Conservation (phyloP, 1,284 basidiomycete genomes). For the Leccinum proliferum region DNA sequence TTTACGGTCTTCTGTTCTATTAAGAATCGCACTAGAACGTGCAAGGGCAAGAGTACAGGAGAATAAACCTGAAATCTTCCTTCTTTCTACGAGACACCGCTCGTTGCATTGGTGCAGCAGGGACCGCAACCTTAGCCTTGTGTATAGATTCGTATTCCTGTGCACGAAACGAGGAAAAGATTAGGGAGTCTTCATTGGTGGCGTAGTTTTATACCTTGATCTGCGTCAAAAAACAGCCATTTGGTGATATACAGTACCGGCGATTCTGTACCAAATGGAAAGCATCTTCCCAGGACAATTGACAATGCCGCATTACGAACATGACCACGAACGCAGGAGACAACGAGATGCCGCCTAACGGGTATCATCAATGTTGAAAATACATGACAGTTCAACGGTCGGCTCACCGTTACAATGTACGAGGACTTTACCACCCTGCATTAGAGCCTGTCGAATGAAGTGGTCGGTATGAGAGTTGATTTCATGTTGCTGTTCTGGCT, state of each 20-base stretch:
- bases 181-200: conserved; percentile 3
- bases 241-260: conserved; percentile 87
- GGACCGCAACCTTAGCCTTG: conserved; percentile 64
- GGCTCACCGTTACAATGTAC: conserved; percentile 86
- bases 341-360: conserved; percentile 76
- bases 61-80: conserved; percentile 43
- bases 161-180: background rate
- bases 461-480: conserved; percentile 10
- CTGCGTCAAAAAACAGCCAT: conserved; percentile 82
- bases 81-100: conserved; percentile 57
- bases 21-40: background rate
- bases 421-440: conserved; percentile 67
- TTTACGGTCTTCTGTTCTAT: conserved; percentile 50
- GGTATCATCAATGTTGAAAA: background rate
- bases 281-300: conserved; percentile 79
- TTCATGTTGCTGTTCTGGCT: too few relatives aligned
- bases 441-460: conserved; percentile 77
- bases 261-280: conserved; percentile 83
- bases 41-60: background rate
- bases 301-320: conserved; percentile 85
- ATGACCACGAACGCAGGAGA: conserved; percentile 88
- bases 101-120: conserved; percentile 35
- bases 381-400: background rate
- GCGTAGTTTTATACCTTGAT: conserved; percentile 57
- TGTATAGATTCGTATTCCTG: conserved; percentile 92